phyloP scores from a whole-genome alignment of 106 monocot genomes.

The Agapanthus africanus region DNA sequence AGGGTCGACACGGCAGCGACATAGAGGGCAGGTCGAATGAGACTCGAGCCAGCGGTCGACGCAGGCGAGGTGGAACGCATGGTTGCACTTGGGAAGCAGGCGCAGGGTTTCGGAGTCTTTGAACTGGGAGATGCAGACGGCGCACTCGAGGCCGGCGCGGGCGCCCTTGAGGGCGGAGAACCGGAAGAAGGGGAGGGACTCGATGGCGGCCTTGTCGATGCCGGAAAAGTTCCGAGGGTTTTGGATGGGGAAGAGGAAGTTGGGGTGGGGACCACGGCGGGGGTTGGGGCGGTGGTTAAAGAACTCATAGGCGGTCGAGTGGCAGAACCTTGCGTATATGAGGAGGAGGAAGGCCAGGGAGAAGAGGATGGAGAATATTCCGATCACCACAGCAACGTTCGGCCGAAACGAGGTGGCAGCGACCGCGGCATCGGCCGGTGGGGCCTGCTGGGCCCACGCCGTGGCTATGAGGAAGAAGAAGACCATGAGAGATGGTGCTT shows the following conservation, averaged over 20 bases:
- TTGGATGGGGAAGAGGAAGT: neutral
- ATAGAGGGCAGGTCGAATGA: conserved; percentile 58
- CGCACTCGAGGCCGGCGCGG: conserved; percentile 41
- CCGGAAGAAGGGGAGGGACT: conserved; percentile 51
- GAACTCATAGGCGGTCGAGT: conserved; percentile 6
- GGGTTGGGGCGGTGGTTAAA: neutral
- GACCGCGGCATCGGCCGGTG: too few relatives aligned
- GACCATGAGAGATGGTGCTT: too few relatives aligned
- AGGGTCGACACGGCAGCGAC: conserved; percentile 40
- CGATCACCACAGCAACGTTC: conserved; percentile 29
- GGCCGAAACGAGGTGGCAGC: conserved; percentile 27
- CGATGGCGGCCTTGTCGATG: conserved; percentile 38
- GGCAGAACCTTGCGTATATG: conserved; percentile 46
- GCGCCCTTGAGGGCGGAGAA: conserved; percentile 32
- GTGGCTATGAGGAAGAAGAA: too few relatives aligned
- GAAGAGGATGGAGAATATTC: conserved; percentile 43
- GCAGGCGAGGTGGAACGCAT: conserved; percentile 62
- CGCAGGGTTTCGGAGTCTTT: conserved; percentile 34
- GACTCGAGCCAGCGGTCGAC: conserved; percentile 52
- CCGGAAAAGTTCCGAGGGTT: conserved; percentile 22
- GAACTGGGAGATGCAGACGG: conserved; percentile 41
- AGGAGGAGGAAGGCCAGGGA: conserved; percentile 36
- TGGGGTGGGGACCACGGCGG: neutral
- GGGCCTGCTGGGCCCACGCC: too few relatives aligned
- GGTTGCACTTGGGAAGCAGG: conserved; percentile 50